Conservation (phyloP, 306 rosid species). For the Lupinus albus region DNA sequence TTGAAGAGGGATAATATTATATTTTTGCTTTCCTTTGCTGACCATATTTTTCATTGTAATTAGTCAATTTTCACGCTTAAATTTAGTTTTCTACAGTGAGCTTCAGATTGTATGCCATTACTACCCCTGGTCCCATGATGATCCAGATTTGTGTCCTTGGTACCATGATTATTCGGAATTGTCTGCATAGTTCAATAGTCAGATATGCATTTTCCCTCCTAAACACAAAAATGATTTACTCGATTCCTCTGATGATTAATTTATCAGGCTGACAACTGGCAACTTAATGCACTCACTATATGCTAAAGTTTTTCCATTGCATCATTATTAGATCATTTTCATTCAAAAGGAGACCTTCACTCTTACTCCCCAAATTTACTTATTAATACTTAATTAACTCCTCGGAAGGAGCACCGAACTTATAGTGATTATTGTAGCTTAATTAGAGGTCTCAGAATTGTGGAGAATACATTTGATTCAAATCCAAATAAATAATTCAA, state of each 20-base stretch:
- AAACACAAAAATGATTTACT: not conserved
- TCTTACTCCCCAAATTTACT: no score
- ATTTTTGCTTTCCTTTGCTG: constrained; percentile 29
- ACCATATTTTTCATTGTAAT: constrained; percentile 52
- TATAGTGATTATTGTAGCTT: no score
- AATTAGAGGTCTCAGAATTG: no score
- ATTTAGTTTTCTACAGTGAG: constrained; percentile 39
- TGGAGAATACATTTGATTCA: no score
- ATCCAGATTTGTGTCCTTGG: constrained; percentile 29
- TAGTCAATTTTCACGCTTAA: constrained; percentile 38
- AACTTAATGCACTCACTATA: not conserved
- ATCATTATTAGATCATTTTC: no score
- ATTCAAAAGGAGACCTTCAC: no score
- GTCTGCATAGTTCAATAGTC: not conserved
- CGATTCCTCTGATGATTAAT: not conserved
- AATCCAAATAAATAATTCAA: no score
- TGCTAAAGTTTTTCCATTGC: not conserved
- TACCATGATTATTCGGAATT: constrained; percentile 22
- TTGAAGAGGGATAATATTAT: constrained; percentile 35
- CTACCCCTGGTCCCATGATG: not conserved
- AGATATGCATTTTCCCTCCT: not conserved
- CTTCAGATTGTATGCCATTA: constrained; percentile 5
- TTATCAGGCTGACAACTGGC: not conserved
- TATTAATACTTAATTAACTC: no score
- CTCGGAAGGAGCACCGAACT: no score